Percentiles rank a stretch among this genome's conserved stretches.
These are phyloP conservation scores for Brassica carinata DNA, from an alignment of 345 rosid genomes.

Conservation along the genomic window DNA sequence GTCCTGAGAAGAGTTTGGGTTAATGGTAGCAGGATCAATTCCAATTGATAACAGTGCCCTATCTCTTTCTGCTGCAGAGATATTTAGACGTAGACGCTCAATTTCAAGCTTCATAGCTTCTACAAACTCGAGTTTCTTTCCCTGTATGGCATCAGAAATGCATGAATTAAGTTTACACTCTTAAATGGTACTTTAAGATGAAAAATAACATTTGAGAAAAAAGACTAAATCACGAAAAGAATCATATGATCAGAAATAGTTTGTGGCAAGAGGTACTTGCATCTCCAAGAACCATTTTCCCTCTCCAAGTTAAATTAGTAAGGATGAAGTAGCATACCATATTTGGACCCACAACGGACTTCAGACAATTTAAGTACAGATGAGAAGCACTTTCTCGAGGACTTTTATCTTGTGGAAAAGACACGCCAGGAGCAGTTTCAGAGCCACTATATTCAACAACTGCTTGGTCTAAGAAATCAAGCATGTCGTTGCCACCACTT, in stretches of 20 bases:
- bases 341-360: conserved; percentile 58
- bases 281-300: conserved; percentile 11
- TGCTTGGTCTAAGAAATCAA: conserved; percentile 81
- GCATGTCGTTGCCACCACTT: conserved; percentile 50
- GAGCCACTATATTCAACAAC: conserved; percentile 50
- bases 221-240: conserved; percentile 6
- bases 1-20: conserved; percentile 74
- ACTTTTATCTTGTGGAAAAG: conserved; percentile 48
- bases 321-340: conserved; percentile 55
- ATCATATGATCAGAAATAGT: conserved; percentile 13
- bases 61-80: conserved; percentile 98
- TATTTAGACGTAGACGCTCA: conserved; percentile 81
- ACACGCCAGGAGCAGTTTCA: conserved; percentile 46
- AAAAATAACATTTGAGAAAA: conserved; percentile 13
- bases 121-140: conserved; percentile 58
- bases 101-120: conserved; percentile 94
- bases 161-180: conserved; percentile 15
- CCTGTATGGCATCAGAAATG: conserved; percentile 48
- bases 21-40: conserved; percentile 89
- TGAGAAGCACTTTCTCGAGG: conserved; percentile 49
- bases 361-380: conserved; percentile 62
- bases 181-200: conserved; percentile 8
- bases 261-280: conserved; percentile 11
- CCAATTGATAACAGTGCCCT: conserved; percentile 87
- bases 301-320: conserved; percentile 2